Base-by-base conservation (phyloP, 805 yeast species). In the Metschnikowia henanensis region DNA sequence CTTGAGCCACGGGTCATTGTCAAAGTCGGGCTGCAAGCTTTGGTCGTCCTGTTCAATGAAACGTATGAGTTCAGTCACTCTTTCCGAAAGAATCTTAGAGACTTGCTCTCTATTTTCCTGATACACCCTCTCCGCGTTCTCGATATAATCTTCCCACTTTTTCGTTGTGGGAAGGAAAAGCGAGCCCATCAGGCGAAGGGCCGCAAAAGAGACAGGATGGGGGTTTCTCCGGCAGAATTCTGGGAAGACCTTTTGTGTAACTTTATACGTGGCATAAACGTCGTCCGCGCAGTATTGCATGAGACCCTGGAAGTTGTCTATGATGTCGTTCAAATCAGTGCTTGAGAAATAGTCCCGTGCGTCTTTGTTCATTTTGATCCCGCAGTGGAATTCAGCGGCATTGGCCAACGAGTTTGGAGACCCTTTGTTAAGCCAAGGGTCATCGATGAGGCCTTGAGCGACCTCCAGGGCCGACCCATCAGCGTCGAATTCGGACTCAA, bases 141-240 rank as follows among this genome's bases (percentile, higher is more conserved):
- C 62, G n/a, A 91, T 65, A 56, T 89, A 94, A 2, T 74, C 60
- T 12, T 80, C 71, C 99, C 99, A 94, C 12, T 75, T 62, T 17
- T 59, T 61, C 15, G 85, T 79, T 0, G 95, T 84, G 1, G 99
- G 96, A 31, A 95, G 65, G 37, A 91, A 79, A 35, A 87, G 77
- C 17, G 84, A 75, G 8, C 90, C 82, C 57, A 94, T 69, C 43
- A 80, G 83, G 51, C 84, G 73, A 35, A 94, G 67, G 2, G 96
- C 97, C 0, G 94, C 91, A 67, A 91, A 85, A 13, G 95, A 87
- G 2, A 92, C 95, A 0, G 99, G 97, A 63, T 94, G 99, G 0
- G 99, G 96, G 34, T 91, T 81, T 39, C 80, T 76, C 25, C 69
- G 56, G 21, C 77, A 61, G 57, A 87, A 94, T 28, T 69, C 66